A percentile compares a stretch with the other conserved stretches of the same genome.
phyloP scores from a whole-genome alignment of 148 eudicot genomes.

The Nyssa sinensis region DNA sequence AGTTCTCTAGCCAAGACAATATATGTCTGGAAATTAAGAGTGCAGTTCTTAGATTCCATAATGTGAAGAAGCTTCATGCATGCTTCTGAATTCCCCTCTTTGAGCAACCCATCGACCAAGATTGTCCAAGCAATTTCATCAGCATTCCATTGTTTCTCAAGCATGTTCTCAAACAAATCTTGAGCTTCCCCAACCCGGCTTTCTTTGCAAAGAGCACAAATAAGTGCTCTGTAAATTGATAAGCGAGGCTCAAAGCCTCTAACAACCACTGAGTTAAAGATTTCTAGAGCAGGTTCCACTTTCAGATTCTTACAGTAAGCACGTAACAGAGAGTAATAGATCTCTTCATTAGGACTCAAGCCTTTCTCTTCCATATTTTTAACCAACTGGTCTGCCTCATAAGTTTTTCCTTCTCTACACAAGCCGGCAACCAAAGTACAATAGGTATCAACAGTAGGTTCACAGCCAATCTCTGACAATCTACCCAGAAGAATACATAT shows the following conservation, averaged over 20 bases:
- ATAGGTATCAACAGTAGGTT: constrained; percentile 55
- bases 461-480: constrained; percentile 55
- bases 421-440: constrained; percentile 46
- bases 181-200: constrained; percentile 41
- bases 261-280: constrained; percentile 31
- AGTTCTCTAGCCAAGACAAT: constrained; percentile 56
- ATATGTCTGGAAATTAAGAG: constrained; percentile 41
- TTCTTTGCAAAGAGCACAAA: constrained; percentile 50
- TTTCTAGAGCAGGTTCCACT: constrained; percentile 56
- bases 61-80: constrained; percentile 55
- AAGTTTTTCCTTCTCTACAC: constrained; percentile 48
- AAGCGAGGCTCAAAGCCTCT: constrained; percentile 43
- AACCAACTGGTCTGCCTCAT: constrained; percentile 56
- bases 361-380: constrained; percentile 56
- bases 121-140: constrained; percentile 75
- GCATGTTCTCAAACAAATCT: constrained; percentile 47
- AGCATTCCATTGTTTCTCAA: constrained; percentile 50
- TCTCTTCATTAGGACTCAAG: constrained; percentile 33
- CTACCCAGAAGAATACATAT: constrained; percentile 41
- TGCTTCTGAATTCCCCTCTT: constrained; percentile 34
- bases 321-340: constrained; percentile 39
- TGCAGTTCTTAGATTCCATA: constrained; percentile 44
- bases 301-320: constrained; percentile 49
- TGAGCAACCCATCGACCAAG: constrained; percentile 65
- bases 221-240: constrained; percentile 45